phyloP scores from a whole-genome alignment of 2,329 filamentous ascomycete genomes.

The Alternaria alternata region DNA sequence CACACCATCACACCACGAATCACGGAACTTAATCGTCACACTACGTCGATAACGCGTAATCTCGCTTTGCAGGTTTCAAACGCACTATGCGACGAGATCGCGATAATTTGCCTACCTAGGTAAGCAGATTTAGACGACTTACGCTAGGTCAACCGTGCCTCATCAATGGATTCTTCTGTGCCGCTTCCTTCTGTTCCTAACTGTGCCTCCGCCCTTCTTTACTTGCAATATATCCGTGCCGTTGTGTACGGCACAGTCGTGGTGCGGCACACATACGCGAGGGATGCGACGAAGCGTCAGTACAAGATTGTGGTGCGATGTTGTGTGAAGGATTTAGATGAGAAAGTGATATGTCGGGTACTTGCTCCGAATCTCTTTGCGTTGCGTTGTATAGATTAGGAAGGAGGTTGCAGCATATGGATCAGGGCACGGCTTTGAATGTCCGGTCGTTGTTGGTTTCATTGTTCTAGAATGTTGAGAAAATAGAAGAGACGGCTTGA shows the following conservation, averaged over 20 bases:
- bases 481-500: too few relatives aligned
- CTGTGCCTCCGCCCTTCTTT: neutral
- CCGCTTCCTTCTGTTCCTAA: neutral
- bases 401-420: too few relatives aligned
- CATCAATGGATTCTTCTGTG: neutral
- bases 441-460: too few relatives aligned
- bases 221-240: neutral
- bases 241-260: neutral
- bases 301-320: neutral
- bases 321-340: neutral
- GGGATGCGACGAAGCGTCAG: neutral
- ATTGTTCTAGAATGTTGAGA: too few relatives aligned
- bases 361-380: too few relatives aligned
- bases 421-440: too few relatives aligned
- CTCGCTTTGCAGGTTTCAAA: neutral
- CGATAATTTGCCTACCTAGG: neutral
- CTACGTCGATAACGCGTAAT: neutral
- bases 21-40: neutral
- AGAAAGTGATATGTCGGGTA: neutral
- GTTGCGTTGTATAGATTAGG: too few relatives aligned
- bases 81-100: neutral
- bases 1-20: neutral
- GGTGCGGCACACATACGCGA: neutral
- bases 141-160: neutral
- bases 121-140: neutral